These are phyloP conservation scores for Annulohypoxylon moriforme DNA, from an alignment of 495 filamentous ascomycete species.

Conservation along the genomic window DNA sequence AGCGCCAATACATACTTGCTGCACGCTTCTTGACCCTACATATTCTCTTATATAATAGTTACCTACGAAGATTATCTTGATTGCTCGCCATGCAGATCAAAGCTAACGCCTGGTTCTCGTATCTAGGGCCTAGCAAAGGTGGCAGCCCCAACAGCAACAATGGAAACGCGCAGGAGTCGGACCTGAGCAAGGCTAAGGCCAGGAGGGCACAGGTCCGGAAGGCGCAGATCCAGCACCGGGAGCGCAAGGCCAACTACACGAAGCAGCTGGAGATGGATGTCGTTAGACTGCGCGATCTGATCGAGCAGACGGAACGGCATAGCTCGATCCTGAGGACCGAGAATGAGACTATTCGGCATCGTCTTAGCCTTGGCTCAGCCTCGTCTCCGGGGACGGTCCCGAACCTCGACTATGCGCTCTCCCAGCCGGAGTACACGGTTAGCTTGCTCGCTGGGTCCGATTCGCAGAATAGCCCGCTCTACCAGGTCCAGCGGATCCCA, in stretches of 20 bases:
- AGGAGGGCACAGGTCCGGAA: constrained; percentile 62
- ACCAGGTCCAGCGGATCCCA: constrained; percentile 34
- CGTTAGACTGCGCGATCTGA: constrained; percentile 56
- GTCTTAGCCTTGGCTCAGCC: neutral
- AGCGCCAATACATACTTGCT: neutral
- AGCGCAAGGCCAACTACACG: constrained; percentile 64
- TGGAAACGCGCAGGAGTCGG: constrained; percentile 9
- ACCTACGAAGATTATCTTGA: neutral
- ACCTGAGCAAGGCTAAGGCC: constrained; percentile 48
- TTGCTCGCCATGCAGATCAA: constrained; percentile 8
- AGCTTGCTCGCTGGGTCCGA: constrained; percentile 49
- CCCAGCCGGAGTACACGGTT: constrained; percentile 45
- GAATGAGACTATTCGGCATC: constrained; percentile 50
- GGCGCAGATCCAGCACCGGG: constrained; percentile 64
- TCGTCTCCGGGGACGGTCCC: neutral
- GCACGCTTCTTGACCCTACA: neutral
- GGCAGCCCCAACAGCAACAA: neutral
- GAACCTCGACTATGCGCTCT: neutral
- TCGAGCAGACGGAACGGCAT: constrained; percentile 50
- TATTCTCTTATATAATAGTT: neutral
- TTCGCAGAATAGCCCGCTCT: constrained; percentile 45
- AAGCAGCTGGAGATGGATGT: constrained; percentile 63
- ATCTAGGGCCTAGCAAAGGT: constrained; percentile 28
- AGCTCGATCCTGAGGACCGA: constrained; percentile 45
- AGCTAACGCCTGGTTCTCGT: constrained; percentile 23